phyloP scores from a whole-genome alignment of 345 rosid genomes.

The Eucalyptus decipiens region DNA sequence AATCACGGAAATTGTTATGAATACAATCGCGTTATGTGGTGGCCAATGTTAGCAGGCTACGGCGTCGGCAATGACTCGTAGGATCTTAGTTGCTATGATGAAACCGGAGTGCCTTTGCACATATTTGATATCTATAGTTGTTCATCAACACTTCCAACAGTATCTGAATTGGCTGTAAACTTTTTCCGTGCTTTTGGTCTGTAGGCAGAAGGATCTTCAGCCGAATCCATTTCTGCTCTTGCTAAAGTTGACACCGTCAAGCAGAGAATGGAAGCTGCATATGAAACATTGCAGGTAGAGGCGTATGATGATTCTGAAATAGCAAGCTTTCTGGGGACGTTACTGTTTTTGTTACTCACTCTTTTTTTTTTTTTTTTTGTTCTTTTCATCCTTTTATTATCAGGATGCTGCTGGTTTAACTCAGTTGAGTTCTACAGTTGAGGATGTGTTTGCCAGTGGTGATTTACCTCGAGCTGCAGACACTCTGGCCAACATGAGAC shows the following conservation, averaged over 20 bases:
- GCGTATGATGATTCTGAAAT: background rate
- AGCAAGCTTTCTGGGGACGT: background rate
- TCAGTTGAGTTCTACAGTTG: conserved; percentile 91
- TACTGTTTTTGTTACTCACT: background rate
- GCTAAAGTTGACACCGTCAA: conserved; percentile 93
- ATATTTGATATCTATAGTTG: background rate
- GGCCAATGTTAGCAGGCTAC: background rate
- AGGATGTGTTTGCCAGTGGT: conserved; percentile 94
- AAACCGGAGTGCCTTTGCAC: background rate
- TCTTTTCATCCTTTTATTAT: background rate
- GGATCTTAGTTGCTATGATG: background rate
- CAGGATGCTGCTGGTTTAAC: conserved; percentile 99
- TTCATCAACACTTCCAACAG: background rate
- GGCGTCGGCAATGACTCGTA: background rate
- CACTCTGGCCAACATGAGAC: conserved; percentile 98
- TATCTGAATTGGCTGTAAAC: background rate
- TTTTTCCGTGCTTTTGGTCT: background rate
- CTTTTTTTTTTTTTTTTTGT: background rate
- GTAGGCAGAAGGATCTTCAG: conserved; percentile 95
- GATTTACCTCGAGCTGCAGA: conserved; percentile 99
- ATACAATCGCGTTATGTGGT: background rate
- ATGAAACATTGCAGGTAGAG: conserved; percentile 76
- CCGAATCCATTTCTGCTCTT: conserved; percentile 83
- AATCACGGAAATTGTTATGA: background rate
- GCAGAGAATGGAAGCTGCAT: conserved; percentile 98